phyloP scores from a whole-genome alignment of 768 basidiomycete species.

The Russula sp. region DNA sequence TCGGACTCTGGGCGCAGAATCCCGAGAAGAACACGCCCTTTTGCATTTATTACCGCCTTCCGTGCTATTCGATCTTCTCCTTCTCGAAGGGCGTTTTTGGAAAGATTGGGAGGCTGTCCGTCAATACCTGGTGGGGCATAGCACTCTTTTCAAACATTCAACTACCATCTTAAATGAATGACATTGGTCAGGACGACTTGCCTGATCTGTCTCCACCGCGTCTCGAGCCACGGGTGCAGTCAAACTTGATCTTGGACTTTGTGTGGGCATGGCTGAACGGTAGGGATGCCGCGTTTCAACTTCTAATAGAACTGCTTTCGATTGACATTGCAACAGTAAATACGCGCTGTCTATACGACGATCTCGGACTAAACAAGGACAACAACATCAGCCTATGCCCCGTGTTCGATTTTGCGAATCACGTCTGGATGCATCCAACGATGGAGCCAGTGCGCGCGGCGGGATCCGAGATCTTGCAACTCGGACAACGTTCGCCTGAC shows the following conservation, averaged over 20 bases:
- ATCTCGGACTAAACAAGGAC: slow-evolving; percentile 49
- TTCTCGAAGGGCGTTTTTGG: slow-evolving; percentile 48
- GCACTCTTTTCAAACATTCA: not conserved
- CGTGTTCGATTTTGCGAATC: slow-evolving; percentile 89
- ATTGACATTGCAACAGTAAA: slow-evolving; percentile 57
- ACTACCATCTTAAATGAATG: not conserved
- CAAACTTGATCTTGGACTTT: slow-evolving; percentile 44
- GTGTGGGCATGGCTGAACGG: slow-evolving; percentile 95
- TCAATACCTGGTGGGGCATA: slow-evolving; percentile 50
- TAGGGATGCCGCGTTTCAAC: slow-evolving; percentile 37
- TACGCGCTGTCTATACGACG: slow-evolving; percentile 83
- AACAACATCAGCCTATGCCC: slow-evolving; percentile 88
- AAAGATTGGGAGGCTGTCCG: slow-evolving; percentile 57
- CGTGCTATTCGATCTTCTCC: slow-evolving; percentile 42
- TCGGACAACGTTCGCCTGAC: slow-evolving; percentile 12
- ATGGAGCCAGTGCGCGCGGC: slow-evolving; percentile 41
- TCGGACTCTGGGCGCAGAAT: slow-evolving; percentile 27
- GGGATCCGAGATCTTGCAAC: slow-evolving; percentile 14
- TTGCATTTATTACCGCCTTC: slow-evolving; percentile 50
- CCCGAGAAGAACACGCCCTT: slow-evolving; percentile 34
- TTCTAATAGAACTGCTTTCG: slow-evolving; percentile 12
- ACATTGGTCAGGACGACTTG: slow-evolving; percentile 14
- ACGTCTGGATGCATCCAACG: slow-evolving; percentile 45
- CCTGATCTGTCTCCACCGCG: slow-evolving; percentile 14
- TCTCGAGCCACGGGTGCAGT: slow-evolving; percentile 3